Evolutionary conservation across 169 alveolate species (phyloP).

Genomic region (Cryptosporidium parvum): DNA sequence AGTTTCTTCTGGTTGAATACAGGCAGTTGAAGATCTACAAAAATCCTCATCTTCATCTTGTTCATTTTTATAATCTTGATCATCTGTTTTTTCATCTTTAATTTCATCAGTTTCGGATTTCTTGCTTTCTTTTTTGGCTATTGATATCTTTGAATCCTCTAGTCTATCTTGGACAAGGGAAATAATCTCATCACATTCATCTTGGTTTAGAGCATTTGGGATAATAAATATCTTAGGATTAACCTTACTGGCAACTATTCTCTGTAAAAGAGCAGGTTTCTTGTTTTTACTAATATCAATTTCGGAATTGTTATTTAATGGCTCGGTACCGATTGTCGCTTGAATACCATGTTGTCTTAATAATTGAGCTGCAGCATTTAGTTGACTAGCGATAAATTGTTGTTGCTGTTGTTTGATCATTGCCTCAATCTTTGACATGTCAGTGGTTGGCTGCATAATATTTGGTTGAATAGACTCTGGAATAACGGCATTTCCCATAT

Average conservation of each 20-base stretch:
- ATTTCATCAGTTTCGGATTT: not conserved
- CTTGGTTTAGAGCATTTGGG: conserved; percentile 53
- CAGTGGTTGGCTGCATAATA: conserved; percentile 5
- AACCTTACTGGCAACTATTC: conserved; percentile 61
- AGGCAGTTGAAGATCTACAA: conserved; percentile 56
- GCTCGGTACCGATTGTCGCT: conserved; percentile 66
- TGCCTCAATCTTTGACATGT: conserved; percentile 33
- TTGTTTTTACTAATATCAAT: conserved; percentile 8
- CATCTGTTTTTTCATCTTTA: not conserved
- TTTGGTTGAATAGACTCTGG: not conserved
- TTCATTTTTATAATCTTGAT: not conserved
- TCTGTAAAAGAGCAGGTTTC: conserved; percentile 52
- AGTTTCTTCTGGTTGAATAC: conserved; percentile 70
- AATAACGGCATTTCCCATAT: not conserved
- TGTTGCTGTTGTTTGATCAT: conserved; percentile 63
- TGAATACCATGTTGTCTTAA: conserved; percentile 74
- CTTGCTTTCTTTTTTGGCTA: conserved; percentile 12
- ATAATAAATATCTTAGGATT: conserved; percentile 54
- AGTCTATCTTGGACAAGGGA: conserved; percentile 29
- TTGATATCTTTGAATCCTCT: conserved; percentile 51
- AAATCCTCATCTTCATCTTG: conserved; percentile 33
- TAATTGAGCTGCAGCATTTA: conserved; percentile 65
- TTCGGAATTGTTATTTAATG: conserved; percentile 13
- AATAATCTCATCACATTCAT: conserved; percentile 50
- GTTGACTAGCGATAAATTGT: conserved; percentile 29